Evolutionary conservation across 2,329 filamentous ascomycete genomes (phyloP).

Genomic region (Aspergillus sp.): DNA sequence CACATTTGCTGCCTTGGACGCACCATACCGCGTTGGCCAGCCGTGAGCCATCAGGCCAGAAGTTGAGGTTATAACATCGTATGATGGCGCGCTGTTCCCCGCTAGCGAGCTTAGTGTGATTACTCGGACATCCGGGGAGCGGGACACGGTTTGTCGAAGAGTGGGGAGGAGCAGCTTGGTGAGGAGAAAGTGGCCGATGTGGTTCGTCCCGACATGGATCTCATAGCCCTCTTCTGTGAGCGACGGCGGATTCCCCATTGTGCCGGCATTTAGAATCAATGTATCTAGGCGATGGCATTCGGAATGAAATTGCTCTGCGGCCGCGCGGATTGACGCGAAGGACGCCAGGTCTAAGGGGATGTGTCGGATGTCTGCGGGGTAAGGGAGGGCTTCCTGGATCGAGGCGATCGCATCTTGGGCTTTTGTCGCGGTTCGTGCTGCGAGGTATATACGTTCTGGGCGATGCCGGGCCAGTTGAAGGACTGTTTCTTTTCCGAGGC

Average conservation of each 20-base stretch:
- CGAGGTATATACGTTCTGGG: conserved; percentile 56
- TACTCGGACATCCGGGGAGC: conserved; percentile 34
- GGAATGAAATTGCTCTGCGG: conserved; percentile 43
- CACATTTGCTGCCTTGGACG: conserved; percentile 54
- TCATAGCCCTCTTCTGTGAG: conserved; percentile 45
- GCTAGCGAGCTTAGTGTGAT: conserved; percentile 41
- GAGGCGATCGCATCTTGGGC: conserved; percentile 47
- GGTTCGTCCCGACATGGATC: conserved; percentile 49
- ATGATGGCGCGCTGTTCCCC: conserved; percentile 33
- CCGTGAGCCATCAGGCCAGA: conserved; percentile 32
- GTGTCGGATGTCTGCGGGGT: conserved; percentile 42
- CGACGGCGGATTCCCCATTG: conserved; percentile 43
- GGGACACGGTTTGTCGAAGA: conserved; percentile 35
- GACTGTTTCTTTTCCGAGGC: conserved; percentile 49
- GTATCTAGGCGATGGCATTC: conserved; percentile 45
- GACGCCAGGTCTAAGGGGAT: conserved; percentile 53
- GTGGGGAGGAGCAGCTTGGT: conserved; percentile 46
- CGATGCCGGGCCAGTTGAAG: conserved; percentile 51
- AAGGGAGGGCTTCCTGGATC: conserved; percentile 34
- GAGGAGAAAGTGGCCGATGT: conserved; percentile 48
- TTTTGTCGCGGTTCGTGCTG: conserved; percentile 47
- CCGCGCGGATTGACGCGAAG: conserved; percentile 49
- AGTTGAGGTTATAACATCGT: conserved; percentile 40
- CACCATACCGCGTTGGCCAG: conserved; percentile 50
- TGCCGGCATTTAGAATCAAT: conserved; percentile 49